Conservation (phyloP, 352 stramenopile genomes). For the Globisporangium cederbergense region DNA sequence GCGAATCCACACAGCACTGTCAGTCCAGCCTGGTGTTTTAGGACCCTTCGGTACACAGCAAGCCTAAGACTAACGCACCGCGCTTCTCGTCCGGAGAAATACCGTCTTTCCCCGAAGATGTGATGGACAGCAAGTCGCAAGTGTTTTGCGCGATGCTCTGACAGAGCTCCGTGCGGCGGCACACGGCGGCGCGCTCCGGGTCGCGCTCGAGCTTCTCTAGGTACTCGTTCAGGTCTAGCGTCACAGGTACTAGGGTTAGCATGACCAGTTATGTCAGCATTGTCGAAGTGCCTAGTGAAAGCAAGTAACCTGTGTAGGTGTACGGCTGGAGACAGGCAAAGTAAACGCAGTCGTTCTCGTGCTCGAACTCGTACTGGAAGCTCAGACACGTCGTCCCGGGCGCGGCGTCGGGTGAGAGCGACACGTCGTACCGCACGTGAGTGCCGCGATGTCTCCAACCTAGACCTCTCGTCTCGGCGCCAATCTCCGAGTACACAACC, state of each 20-base stretch:
- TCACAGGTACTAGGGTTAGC: background rate
- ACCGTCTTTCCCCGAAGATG: constrained; percentile 40
- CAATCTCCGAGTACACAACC: constrained; percentile 68
- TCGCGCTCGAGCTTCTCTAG: constrained; percentile 59
- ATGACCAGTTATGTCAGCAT: background rate
- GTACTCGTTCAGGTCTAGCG: constrained; percentile 67
- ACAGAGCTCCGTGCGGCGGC: constrained; percentile 75
- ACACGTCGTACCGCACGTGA: constrained; percentile 61
- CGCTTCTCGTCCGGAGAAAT: constrained; percentile 42
- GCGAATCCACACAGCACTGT: background rate
- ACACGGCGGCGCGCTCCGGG: constrained; percentile 33
- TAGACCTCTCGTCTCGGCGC: constrained; percentile 32
- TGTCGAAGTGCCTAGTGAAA: background rate
- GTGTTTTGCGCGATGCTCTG: constrained; percentile 79
- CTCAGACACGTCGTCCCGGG: constrained; percentile 48
- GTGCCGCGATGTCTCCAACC: constrained; percentile 65
- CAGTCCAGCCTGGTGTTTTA: background rate
- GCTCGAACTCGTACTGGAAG: constrained; percentile 72
- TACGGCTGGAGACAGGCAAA: constrained; percentile 87
- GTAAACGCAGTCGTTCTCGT: constrained; percentile 69
- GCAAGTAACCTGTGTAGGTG: constrained; percentile 69
- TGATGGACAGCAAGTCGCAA: constrained; percentile 90
- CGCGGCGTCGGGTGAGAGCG: constrained; percentile 28
- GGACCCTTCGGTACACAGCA: background rate
- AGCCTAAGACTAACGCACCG: constrained; percentile 20